Evolutionary conservation across 192 early-diverging fungal species (phyloP).

Genomic region (Linnemannia elongata): DNA sequence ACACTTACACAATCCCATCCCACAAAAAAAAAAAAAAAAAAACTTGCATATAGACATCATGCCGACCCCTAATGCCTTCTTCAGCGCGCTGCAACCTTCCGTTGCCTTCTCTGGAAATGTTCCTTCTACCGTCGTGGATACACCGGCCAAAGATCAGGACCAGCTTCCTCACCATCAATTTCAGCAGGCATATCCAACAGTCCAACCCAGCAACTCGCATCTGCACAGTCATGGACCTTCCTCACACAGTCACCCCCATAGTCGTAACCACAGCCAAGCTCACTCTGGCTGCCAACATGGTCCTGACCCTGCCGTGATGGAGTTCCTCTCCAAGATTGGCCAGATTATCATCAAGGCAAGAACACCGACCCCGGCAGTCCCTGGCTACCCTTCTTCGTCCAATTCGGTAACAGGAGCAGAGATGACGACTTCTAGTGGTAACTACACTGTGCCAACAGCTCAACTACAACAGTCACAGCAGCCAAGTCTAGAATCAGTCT

Average conservation of each 20-base stretch:
- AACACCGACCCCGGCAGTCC: constrained; percentile 24
- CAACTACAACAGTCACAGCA: constrained; percentile 16
- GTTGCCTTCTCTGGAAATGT: constrained; percentile 14
- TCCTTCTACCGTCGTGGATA: neutral
- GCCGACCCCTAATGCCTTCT: constrained; percentile 34
- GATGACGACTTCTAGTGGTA: neutral
- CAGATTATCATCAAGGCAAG: constrained; percentile 51
- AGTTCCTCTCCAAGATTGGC: constrained; percentile 55
- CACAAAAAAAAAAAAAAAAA: too few species aligned
- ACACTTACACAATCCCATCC: neutral
- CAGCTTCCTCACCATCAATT: neutral
- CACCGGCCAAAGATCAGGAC: neutral
- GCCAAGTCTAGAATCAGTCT: constrained; percentile 32
- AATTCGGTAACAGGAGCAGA: neutral
- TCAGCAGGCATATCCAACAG: constrained; percentile 6
- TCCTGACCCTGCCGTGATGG: constrained; percentile 53
- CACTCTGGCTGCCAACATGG: neutral
- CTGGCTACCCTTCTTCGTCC: neutral
- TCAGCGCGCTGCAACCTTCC: constrained; percentile 25
- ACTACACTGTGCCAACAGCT: neutral
- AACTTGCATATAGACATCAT: constrained; percentile 26
- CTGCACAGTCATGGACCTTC: neutral
- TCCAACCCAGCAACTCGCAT: neutral
- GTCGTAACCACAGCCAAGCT: neutral
- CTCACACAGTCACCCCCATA: neutral